phyloP scores from a whole-genome alignment of 495 filamentous ascomycete species.

The Daldinia decipiens region DNA sequence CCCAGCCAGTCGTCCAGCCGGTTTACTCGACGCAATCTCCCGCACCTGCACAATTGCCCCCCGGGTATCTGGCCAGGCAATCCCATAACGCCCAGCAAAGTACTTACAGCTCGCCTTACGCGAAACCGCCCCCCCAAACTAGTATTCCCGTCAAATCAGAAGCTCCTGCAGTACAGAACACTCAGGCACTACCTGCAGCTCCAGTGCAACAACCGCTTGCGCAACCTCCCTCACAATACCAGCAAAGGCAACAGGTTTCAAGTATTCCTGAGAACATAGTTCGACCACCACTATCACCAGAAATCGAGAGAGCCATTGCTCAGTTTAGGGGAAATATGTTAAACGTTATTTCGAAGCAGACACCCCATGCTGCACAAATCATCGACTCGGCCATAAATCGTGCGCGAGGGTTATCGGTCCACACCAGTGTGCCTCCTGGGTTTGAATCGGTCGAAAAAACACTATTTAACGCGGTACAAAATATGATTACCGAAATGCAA shows the following conservation, averaged over 20 bases:
- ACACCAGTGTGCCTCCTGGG: constrained; percentile 38
- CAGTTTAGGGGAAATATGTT: constrained; percentile 47
- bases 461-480: constrained; percentile 42
- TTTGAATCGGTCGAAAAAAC: constrained; percentile 45
- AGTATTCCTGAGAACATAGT: constrained; percentile 17
- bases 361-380: constrained; percentile 41
- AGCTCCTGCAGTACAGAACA: constrained; percentile 15
- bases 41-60: constrained; percentile 49
- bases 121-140: constrained; percentile 48
- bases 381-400: constrained; percentile 45
- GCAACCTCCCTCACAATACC: constrained; percentile 22
- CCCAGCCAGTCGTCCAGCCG: constrained; percentile 45
- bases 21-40: constrained; percentile 49
- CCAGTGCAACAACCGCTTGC: constrained; percentile 22
- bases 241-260: constrained; percentile 19
- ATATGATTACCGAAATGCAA: constrained; percentile 48
- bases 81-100: constrained; percentile 49
- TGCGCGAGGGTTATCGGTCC: constrained; percentile 43
- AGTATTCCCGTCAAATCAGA: constrained; percentile 41
- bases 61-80: constrained; percentile 49
- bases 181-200: constrained; percentile 33
- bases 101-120: constrained; percentile 58
- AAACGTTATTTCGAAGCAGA: constrained; percentile 41
- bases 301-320: constrained; percentile 46
- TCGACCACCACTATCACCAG: constrained; percentile 30